Base-by-base conservation (phyloP, 768 basidiomycete species). In the Termitomyces sp. region DNA sequence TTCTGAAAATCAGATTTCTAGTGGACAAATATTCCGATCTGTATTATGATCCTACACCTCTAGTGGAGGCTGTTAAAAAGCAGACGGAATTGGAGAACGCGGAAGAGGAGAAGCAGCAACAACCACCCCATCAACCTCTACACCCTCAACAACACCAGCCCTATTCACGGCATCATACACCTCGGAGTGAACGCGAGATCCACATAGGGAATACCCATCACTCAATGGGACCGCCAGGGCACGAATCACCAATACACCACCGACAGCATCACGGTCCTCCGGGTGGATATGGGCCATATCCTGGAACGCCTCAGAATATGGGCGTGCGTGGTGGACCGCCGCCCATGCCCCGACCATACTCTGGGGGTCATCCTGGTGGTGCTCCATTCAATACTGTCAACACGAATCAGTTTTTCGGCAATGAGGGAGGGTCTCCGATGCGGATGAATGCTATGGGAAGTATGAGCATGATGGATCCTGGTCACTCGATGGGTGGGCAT, bases 1-100 rank as follows among this genome's bases (percentile, higher is more conserved):
- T 22, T 9, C 20, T 32, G 18, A 10, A 51, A 30, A 28, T 36
- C 58, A 92, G 90, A 63, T 92, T 90, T 67, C 77, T 84, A n/a
- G 85, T 90, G 2, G 90, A 92, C 65, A 75, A 82, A 68, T 76
- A 79, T 58, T 90, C 90, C 4, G 79, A 84, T 20, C 73, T 92
- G 18, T 90, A 88, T 68, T 92, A 87, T 54, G 81, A 92, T 68
- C 79, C 90, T 13, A 80, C 84, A 12, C 76, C 75, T 4, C 79
- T 91, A 6, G 72, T 78, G 14, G 78, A 86, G 60, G 74, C 79
- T 28, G 69, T 82, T 43, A 81, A 79, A 61, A 78, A 76, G 58
- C 72, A 76, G 54, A 69, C 68, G 47, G 79, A 80, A 44, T 74
- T 75, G 49, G 80, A 81, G 61, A 71, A 70, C 26, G 70, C 68